These are phyloP conservation scores for Podospora comata DNA, from an alignment of 495 filamentous ascomycete genomes.

Conservation along the genomic window DNA sequence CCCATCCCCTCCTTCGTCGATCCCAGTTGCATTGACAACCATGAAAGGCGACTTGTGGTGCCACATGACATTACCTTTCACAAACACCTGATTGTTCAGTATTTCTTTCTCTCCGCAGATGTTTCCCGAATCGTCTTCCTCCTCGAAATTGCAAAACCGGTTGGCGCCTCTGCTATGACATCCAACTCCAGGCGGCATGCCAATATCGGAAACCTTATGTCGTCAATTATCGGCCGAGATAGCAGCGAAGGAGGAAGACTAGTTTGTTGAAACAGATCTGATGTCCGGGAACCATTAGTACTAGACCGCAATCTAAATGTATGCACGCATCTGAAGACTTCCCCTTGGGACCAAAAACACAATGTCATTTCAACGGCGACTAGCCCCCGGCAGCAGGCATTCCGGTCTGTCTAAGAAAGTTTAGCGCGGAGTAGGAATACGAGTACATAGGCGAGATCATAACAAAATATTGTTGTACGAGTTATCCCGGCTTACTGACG, in stretches of 20 bases:
- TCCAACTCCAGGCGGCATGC: conserved; percentile 22
- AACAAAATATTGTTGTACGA: not conserved
- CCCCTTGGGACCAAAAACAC: conserved; percentile 24
- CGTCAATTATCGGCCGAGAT: conserved; percentile 37
- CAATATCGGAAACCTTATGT: conserved; percentile 31
- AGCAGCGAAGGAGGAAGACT: conserved; percentile 27
- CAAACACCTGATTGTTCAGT: conserved; percentile 4
- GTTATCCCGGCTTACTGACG: not conserved
- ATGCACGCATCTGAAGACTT: conserved; percentile 22
- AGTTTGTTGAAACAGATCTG: conserved; percentile 31
- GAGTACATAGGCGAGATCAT: not conserved
- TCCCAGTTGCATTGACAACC: conserved; percentile 32
- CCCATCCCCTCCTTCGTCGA: conserved; percentile 19
- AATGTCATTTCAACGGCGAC: not conserved
- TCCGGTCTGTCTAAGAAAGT: conserved; percentile 8
- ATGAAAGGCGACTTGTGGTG: conserved; percentile 22
- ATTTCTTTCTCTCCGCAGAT: not conserved
- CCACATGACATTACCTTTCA: conserved; percentile 29
- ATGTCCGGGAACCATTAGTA: conserved; percentile 25
- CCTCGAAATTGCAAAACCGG: conserved; percentile 21
- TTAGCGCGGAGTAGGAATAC: not conserved
- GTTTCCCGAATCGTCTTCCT: conserved; percentile 8
- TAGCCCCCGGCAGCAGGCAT: not conserved
- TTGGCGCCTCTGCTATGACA: conserved; percentile 12
- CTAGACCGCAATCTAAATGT: conserved; percentile 21